Base-by-base conservation (phyloP, 371 early-diverging fungal species). In the Circinella minor region DNA sequence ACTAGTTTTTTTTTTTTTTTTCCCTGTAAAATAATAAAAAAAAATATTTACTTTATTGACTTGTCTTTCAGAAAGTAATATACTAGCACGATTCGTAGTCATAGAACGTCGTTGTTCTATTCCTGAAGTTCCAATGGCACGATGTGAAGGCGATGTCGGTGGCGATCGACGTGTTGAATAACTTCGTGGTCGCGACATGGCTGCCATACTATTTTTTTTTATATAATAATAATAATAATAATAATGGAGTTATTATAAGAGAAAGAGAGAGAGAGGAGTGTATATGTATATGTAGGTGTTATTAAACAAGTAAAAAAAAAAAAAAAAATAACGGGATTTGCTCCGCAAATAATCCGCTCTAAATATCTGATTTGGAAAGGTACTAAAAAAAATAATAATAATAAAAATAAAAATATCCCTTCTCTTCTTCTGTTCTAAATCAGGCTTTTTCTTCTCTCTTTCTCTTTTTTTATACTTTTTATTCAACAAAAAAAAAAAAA, bases 41-140 rank as follows among this genome's bases (percentile, higher is more conserved):
- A 4, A n/a, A 36, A n/a, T n/a, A n/a, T n/a, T 67, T 75, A 83
- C 83, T 74, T 76, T 78, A 63, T 76, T 81, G 39, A 83, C 66
- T 65, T 83, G 80, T 59, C 72, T 72, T 65, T 77, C 78, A 61
- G 83, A 79, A 36, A 83, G 64, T 10, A 83, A 65, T 27, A 76
- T 61, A 46, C 77, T 74, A 4, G 65, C 55, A 15, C 74, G 47
- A 55, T 69, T 74, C 37, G 62, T 48, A 37, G 68, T 71, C 13
- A 61, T 38, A 18, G 70, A 55, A 5, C 68, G 63, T 61, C 69
- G 65, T 55, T 67, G 66, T 54, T 69, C 73, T 36, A 43, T 14
- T 20, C 67, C 48, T 43, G 69, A 66, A 6, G 36, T 61, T 27
- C 68, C 27, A 36, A 51, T 55, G 37, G 62, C 63, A 18, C 70